These are phyloP conservation scores for Hypomyces perniciosus DNA, from an alignment of 2,329 filamentous ascomycete genomes.

Conservation along the genomic window DNA sequence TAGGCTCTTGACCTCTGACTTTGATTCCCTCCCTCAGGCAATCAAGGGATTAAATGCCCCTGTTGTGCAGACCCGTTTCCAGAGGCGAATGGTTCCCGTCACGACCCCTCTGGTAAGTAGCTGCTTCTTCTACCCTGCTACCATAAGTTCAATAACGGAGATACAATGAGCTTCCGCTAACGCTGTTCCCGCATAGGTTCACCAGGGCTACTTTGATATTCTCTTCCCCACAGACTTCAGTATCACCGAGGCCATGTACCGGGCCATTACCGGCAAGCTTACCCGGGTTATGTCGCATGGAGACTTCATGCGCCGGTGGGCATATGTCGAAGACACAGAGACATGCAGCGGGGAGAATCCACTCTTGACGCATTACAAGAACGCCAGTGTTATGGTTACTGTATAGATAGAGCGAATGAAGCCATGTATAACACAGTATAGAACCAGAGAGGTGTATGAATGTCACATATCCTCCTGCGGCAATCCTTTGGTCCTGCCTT, in stretches of 20 bases:
- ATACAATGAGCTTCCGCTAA: not conserved
- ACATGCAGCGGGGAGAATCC: constrained; percentile 91
- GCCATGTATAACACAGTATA: not conserved
- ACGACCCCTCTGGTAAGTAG: constrained; percentile 77
- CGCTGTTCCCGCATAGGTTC: constrained; percentile 54
- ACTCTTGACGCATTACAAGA: constrained; percentile 86
- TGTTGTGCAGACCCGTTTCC: constrained; percentile 91
- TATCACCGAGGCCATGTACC: constrained; percentile 86
- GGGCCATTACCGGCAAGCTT: constrained; percentile 85
- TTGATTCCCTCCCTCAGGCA: constrained; percentile 77
- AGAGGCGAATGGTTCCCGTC: constrained; percentile 81
- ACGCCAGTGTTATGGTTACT: constrained; percentile 87
- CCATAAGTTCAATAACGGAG: not conserved
- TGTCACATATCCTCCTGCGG: not conserved
- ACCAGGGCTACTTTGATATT: constrained; percentile 98
- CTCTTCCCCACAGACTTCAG: constrained; percentile 95
- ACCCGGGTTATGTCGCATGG: constrained; percentile 81
- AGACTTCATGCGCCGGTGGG: constrained; percentile 86
- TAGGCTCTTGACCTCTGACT: constrained; percentile 83
- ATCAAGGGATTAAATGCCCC: constrained; percentile 83
- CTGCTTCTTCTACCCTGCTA: not conserved
- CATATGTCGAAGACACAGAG: constrained; percentile 82
- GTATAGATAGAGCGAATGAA: constrained; percentile 44
- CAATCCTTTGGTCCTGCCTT: no score
- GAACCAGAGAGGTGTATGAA: not conserved